Percentiles rank a stretch among this genome's conserved stretches.
These are phyloP conservation scores for Aaosphaeria pasadenensis DNA, from an alignment of 2,329 filamentous ascomycete genomes.

Conservation along the genomic window DNA sequence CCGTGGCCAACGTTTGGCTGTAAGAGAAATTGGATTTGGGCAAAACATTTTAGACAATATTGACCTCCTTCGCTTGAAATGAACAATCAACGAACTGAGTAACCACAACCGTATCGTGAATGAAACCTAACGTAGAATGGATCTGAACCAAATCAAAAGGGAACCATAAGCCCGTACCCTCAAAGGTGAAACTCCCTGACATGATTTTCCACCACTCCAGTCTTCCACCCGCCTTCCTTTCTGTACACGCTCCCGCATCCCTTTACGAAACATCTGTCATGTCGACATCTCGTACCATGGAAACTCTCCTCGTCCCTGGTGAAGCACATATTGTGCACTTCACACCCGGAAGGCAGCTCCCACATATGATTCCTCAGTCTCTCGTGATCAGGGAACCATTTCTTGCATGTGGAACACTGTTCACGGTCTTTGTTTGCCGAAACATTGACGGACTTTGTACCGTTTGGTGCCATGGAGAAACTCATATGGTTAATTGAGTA, in stretches of 20 bases:
- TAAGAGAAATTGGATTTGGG: too few relatives aligned
- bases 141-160: too few relatives aligned
- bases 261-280: conserved; percentile 21
- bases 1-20: too few relatives aligned
- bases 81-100: too few relatives aligned
- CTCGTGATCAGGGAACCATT: conserved; percentile 13
- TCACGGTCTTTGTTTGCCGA: conserved; percentile 18
- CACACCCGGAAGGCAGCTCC: conserved; percentile 14
- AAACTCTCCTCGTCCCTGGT: conserved; percentile 10
- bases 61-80: too few relatives aligned
- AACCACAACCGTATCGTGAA: too few relatives aligned
- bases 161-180: background rate
- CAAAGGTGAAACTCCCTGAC: conserved; percentile 8
- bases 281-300: conserved; percentile 12
- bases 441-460: conserved; percentile 11
- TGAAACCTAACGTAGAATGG: too few relatives aligned
- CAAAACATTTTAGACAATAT: too few relatives aligned
- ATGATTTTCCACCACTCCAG: conserved; percentile 12
- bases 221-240: conserved; percentile 13
- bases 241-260: conserved; percentile 15
- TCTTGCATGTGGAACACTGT: conserved; percentile 13
- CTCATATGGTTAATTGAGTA: background rate
- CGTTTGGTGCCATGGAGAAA: background rate
- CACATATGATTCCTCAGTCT: conserved; percentile 8
- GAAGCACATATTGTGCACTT: conserved; percentile 15